These are phyloP conservation scores for Acacia crassicarpa DNA, from an alignment of 306 rosid genomes.

Conservation along the genomic window DNA sequence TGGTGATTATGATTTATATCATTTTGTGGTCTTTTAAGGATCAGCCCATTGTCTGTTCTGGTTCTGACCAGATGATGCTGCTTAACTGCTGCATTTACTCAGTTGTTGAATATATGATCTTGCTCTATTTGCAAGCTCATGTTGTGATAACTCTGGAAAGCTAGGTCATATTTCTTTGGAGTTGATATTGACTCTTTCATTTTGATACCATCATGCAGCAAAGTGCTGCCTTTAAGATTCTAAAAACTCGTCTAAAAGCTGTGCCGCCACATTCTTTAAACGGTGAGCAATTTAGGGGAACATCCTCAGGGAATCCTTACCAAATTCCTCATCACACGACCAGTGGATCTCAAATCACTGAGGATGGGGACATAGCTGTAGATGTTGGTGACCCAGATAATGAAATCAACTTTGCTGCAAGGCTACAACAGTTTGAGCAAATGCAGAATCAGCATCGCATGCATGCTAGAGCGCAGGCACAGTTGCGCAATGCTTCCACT, in stretches of 20 bases:
- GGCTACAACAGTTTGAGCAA: conserved; percentile 77
- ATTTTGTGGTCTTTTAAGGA: not conserved
- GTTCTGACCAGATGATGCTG: not conserved
- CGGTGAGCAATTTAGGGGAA: conserved; percentile 51
- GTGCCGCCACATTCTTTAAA: conserved; percentile 68
- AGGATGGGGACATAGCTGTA: conserved; percentile 64
- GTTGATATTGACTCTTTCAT: conserved; percentile 27
- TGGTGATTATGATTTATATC: not conserved
- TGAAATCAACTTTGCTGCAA: conserved; percentile 67
- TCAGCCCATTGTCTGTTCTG: not conserved
- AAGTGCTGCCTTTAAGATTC: conserved; percentile 92
- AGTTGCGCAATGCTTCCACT: conserved; percentile 34
- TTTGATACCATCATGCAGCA: conserved; percentile 59
- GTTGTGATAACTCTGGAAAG: not conserved
- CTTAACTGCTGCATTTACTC: not conserved
- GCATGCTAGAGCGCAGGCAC: conserved; percentile 48
- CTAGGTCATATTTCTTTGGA: not conserved
- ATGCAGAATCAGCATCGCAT: conserved; percentile 71
- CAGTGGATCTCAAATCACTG: conserved; percentile 43
- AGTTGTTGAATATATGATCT: conserved; percentile 18
- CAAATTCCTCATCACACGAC: conserved; percentile 45
- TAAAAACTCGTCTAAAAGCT: conserved; percentile 78
- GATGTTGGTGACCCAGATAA: conserved; percentile 45
- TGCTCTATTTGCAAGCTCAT: conserved; percentile 14
- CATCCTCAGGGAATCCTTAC: conserved; percentile 57